Base-by-base conservation (phyloP, 1,284 basidiomycete species). In the Chiua sp. region DNA sequence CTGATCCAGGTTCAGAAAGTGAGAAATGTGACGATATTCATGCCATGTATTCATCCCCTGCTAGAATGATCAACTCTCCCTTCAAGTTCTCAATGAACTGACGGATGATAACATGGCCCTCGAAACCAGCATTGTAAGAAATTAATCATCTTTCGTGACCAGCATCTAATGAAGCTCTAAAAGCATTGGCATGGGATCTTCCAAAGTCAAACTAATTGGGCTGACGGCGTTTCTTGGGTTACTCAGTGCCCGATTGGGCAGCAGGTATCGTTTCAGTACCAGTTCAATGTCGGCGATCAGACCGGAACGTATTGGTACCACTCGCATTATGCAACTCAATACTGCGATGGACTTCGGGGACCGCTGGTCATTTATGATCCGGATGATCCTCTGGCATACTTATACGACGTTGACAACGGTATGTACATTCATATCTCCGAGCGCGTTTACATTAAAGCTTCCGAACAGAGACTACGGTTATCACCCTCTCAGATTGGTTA, bases 261-360 rank as follows among this genome's bases (percentile, higher is more conserved):
- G 10, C 51, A 60, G 10, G 51, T 62, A 28, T 46, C 63, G 7
- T 71, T 68, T 53, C 30, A 60, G 33, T 59, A 71, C 18, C 23
- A 55, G 13, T 68, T 71, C 47, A 53, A 53, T 12, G 55, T 57
- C n/a, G 58, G 55, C 10, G 51, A 55, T n/a, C 68, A 69, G 39
- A 63, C 59, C 4, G 63, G 69, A 28, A 68, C 69, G 5, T 71
- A 62, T 33, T 71, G 69, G 69, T 71, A 71, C 52, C 70, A 71
- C 33, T 69, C 69, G 7, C 67, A 68, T 50, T 65, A 60, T 50
- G 47, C 48, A 11, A 59, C 57, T 16, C 66, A 68, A 37, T 79
- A 80, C 57, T 79, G 77, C 49, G 79, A 81, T 62, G 79, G 79
- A 13, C 68, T 80, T 26, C 73, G 80, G 50, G 81, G 81, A 3